phyloP scores from a whole-genome alignment of 441 rosid genomes.

The Mallotus repandus region DNA sequence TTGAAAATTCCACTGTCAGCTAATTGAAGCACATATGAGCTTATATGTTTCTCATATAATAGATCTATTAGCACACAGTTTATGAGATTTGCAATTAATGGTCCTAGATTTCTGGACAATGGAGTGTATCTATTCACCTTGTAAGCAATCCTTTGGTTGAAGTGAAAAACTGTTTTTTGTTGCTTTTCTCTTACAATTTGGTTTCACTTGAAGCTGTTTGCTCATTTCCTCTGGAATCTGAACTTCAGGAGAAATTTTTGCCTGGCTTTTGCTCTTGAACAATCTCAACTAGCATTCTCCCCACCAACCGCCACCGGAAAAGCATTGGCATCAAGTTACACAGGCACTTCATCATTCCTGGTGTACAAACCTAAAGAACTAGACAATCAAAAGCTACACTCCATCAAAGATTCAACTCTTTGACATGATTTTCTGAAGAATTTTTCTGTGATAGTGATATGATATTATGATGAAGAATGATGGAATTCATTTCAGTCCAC shows the following conservation, averaged over 20 bases:
- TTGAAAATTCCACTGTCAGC: neutral
- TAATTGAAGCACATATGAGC: neutral
- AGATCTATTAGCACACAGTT: neutral
- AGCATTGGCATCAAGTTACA: slow-evolving; percentile 59
- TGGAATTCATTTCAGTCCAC: neutral
- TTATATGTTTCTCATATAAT: neutral
- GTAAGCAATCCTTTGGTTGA: no score
- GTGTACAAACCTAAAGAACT: slow-evolving; percentile 40
- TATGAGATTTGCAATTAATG: neutral
- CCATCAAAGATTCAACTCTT: neutral
- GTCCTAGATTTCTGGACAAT: neutral
- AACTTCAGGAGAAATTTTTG: slow-evolving; percentile 65
- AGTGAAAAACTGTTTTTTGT: neutral
- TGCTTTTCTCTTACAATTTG: slow-evolving; percentile 1
- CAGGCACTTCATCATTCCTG: slow-evolving; percentile 47
- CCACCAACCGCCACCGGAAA: slow-evolving; percentile 68
- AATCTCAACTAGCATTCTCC: slow-evolving; percentile 69
- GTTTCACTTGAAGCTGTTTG: neutral
- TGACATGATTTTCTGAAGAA: neutral
- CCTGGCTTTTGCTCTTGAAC: slow-evolving; percentile 40
- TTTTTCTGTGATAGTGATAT: neutral
- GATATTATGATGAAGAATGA: neutral
- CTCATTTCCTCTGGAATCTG: neutral
- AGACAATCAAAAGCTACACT: slow-evolving; percentile 7
- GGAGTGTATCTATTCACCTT: no score